Conservation (phyloP, 805 yeast species). For the Ascoidea asiatica region DNA sequence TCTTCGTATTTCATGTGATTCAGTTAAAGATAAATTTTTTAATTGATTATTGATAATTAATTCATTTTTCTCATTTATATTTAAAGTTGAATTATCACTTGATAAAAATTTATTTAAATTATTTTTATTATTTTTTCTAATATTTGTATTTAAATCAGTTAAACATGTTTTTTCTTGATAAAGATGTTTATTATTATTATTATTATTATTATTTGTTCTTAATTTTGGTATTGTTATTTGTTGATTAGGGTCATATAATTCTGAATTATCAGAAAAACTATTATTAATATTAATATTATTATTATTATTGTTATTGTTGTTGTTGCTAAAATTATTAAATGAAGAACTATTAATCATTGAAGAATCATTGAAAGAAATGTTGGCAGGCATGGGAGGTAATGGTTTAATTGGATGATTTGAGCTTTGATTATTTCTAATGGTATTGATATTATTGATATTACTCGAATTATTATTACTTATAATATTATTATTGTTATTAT, state of each 20-base stretch:
- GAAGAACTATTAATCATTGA: too few species aligned
- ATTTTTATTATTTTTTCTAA: too few species aligned
- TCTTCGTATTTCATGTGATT: too few species aligned
- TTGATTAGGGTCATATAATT: neutral
- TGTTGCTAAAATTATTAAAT: neutral
- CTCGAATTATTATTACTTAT: neutral
- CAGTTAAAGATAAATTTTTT: neutral
- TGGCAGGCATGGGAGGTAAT: constrained; percentile 9
- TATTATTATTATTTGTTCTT: neutral
- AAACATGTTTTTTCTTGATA: neutral
- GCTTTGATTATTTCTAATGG: neutral
- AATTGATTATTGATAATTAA: too few species aligned
- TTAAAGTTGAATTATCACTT: neutral
- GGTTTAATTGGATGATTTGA: constrained; percentile 7
- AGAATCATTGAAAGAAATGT: constrained; percentile 7
- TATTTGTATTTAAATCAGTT: neutral
- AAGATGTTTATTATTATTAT: too few species aligned
- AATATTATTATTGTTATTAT: neutral
- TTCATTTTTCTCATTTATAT: neutral
- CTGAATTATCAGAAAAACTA: neutral
- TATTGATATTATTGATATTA: neutral
- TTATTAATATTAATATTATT: too few species aligned
- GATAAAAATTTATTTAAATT: neutral
- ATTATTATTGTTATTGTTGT: neutral
- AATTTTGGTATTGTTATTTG: neutral